Conservation (phyloP, 2,329 filamentous ascomycete genomes). For the Erysiphe pisi region DNA sequence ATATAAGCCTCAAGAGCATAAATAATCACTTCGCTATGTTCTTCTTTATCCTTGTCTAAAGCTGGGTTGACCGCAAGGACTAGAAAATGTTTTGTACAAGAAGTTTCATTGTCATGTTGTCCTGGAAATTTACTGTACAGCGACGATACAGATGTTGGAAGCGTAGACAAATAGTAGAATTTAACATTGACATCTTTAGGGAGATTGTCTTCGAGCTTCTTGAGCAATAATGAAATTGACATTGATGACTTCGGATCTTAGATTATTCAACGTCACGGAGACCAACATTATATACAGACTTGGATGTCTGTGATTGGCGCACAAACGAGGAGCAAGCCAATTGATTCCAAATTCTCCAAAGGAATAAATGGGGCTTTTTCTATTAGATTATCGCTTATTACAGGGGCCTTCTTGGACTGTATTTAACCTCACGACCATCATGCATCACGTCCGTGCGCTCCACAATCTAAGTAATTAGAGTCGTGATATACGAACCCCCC, state of each 20-base stretch:
- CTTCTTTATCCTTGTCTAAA: conserved; percentile 32
- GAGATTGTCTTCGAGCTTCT: conserved; percentile 38
- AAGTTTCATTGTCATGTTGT: conserved; percentile 62
- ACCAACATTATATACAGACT: no score
- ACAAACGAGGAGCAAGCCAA: no score
- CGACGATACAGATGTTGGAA: conserved; percentile 60
- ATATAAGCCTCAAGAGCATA: conserved; percentile 80
- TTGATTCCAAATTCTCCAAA: no score
- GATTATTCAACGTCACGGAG: background rate
- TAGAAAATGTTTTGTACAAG: conserved; percentile 74
- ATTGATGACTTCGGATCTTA: background rate
- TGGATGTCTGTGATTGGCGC: no score
- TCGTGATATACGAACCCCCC: no score
- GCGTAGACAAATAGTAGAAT: conserved; percentile 78
- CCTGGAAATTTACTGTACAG: conserved; percentile 71
- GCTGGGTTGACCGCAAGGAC: conserved; percentile 43
- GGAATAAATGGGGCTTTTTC: no score
- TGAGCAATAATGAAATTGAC: conserved; percentile 31
- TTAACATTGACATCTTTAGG: conserved; percentile 50
- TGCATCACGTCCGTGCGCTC: no score
- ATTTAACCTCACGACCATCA: no score
- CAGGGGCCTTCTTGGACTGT: no score
- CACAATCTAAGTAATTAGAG: no score
- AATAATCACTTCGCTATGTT: conserved; percentile 47
- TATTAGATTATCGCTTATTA: no score